Evolutionary conservation across 768 basidiomycete species (phyloP).

Genomic region (Suillus alpinus): DNA sequence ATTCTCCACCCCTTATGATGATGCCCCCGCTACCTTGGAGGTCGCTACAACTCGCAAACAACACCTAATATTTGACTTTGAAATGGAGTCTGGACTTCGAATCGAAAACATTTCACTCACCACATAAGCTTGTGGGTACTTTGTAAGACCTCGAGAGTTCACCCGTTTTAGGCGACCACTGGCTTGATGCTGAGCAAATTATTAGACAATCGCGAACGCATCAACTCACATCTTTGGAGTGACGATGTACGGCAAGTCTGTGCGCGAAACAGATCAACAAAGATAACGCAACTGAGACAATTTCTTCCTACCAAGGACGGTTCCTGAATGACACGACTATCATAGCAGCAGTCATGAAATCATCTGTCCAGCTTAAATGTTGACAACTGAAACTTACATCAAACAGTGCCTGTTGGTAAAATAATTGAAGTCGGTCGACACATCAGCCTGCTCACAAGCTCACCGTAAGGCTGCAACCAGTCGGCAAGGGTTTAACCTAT

Average conservation of each 20-base stretch:
- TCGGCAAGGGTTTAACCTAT: background rate
- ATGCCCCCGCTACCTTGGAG: background rate
- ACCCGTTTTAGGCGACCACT: too few species aligned
- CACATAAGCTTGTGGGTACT: background rate
- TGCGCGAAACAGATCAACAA: background rate
- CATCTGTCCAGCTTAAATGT: background rate
- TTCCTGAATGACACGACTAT: constrained; percentile 8
- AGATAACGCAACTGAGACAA: background rate
- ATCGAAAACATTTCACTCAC: background rate
- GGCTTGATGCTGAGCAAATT: background rate
- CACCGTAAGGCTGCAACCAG: background rate
- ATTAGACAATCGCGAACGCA: background rate
- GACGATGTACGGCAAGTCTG: constrained; percentile 28
- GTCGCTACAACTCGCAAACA: background rate
- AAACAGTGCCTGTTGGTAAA: constrained; percentile 4
- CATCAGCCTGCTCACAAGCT: background rate
- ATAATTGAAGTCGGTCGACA: background rate
- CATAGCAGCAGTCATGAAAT: background rate
- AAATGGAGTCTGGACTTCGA: too few species aligned
- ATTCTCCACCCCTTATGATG: constrained; percentile 1
- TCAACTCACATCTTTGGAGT: background rate
- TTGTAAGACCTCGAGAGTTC: background rate
- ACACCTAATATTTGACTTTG: background rate
- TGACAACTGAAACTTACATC: constrained; percentile 5
- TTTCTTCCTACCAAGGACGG: background rate